Evolutionary conservation across 108 stramenopile genomes (phyloP), one percentile per base, ranked within the genome.

Genomic region (Schizochytrium sp.): DNA sequence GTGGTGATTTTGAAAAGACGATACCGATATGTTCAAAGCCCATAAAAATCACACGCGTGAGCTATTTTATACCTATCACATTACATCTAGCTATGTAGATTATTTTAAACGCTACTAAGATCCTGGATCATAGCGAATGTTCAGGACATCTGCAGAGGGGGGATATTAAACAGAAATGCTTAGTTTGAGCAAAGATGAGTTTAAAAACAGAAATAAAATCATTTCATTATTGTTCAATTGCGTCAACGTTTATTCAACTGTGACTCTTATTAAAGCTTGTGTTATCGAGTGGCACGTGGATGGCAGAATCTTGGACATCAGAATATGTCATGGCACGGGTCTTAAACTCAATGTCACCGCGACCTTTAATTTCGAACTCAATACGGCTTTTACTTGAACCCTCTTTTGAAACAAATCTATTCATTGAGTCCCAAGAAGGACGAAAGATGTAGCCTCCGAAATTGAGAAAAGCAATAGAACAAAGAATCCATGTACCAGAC

Each of bases 241-340:
- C 59, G 28, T n/a, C 59, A 60, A n/a, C 19, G 0, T n/a, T 17
- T 17, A 60, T n/a, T 17, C 1, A 17, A n/a, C 19, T 2, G 19
- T 60, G 44, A 38, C 44, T 69, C 42, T 69, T 69, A 38, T 69
- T 69, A 15, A 69, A 69, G 64, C 64, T 69, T 15, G 64, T 44
- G 64, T 69, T 69, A 44, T 38, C 40, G 44, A 69, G 42, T 7
- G 40, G 10, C 5, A 69, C 44, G 64, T 69, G 42, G 64, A 69
- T 28, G 28, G 28, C 64, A 7, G 64, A 69, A 44, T 69, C 44
- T 15, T 69, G 64, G 5, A 69, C 44, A 44, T 69, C 64, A 8
- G 10, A 44, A 15, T 69, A 69, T 13, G 12, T 7, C 64, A 69
- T 69, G 12, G 44, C 64, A 44, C 64, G 64, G 7, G 64, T 13